Evolutionary conservation across 2,329 filamentous ascomycete species (phyloP), one percentile per base, ranked within the genome.

Genomic region (Calonectria hongkongensis): DNA sequence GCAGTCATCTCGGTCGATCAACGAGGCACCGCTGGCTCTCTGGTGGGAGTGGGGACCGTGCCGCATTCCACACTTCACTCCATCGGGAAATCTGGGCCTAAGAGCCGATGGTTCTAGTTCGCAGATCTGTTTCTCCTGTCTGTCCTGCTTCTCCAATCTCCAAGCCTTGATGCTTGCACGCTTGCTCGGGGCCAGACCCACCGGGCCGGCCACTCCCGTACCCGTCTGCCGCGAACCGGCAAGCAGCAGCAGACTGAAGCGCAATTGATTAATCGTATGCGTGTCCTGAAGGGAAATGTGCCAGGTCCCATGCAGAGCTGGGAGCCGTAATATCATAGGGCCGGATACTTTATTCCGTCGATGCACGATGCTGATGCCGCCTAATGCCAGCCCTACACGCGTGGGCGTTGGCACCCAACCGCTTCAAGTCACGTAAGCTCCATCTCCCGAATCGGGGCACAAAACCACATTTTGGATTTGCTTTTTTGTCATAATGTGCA

Each of bases 381-480:
- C 12, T 21, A 25, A 25, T 3, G 45, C 18, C 45, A 48, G 45
- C 45, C n/a, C 9, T 36, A 25, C 13, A 25, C n/a, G 1, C 21
- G 25, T 48, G 45, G 45, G n/a, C n/a, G 21, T 25, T 12, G 45
- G 21, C 6, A 25, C 21, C 54, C 13, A 15, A 21, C n/a, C 6
- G 15, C 21, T 36, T 60, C 54, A 60, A 41, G 33, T 60, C 36
- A 33, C 33, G 54, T 60, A 33, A 60, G 54, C 54, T 36, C 33
- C 33, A 9, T 25, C 21, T 25, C 9, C 13, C 54, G 16, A 10
- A 56, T 36, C n/a, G 16, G 33, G 28, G n/a, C 28, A 16, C 28
- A n/a, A 15, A 54, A 54, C 10, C 12, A 30, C 33, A 58, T 41
- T n/a, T 41, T 21, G n/a, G 18, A 13, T 8, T 36, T 15, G n/a